A percentile compares a stretch with the other conserved stretches of the same genome.
These are phyloP conservation scores for Tritrichomonas musculus DNA, from an alignment of 208 protist genomes.

Conservation along the genomic window DNA sequence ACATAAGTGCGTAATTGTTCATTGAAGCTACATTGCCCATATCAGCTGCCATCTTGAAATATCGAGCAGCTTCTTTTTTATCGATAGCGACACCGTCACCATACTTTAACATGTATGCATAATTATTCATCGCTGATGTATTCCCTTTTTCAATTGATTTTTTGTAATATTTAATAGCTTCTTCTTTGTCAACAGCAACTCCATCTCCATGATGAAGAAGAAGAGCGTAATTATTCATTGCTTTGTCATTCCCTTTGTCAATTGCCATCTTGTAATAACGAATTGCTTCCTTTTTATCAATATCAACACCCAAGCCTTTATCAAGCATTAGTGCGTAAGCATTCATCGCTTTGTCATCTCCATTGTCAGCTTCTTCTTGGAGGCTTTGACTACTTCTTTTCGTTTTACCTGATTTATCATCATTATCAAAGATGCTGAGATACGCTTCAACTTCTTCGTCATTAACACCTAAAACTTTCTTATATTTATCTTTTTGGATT, in stretches of 20 bases:
- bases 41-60: neutral
- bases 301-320: too few relatives aligned
- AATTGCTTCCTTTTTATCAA: too few relatives aligned
- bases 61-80: neutral
- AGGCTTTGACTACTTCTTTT: too few relatives aligned
- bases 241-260: neutral
- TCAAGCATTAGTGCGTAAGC: too few relatives aligned
- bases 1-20: neutral
- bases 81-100: neutral
- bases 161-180: neutral
- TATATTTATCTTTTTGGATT: too few relatives aligned
- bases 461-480: too few relatives aligned
- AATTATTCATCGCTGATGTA: neutral
- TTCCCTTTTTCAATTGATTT: neutral
- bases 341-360: too few relatives aligned
- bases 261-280: too few relatives aligned
- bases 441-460: too few relatives aligned
- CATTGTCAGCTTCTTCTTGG: too few relatives aligned
- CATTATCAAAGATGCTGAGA: too few relatives aligned
- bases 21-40: neutral
- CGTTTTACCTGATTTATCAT: too few relatives aligned
- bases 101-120: neutral
- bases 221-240: neutral
- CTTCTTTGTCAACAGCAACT: neutral
- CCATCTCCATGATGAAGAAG: neutral